Base-by-base conservation (phyloP, 2,329 filamentous ascomycete genomes). In the Neopestalotiopsis sp. region DNA sequence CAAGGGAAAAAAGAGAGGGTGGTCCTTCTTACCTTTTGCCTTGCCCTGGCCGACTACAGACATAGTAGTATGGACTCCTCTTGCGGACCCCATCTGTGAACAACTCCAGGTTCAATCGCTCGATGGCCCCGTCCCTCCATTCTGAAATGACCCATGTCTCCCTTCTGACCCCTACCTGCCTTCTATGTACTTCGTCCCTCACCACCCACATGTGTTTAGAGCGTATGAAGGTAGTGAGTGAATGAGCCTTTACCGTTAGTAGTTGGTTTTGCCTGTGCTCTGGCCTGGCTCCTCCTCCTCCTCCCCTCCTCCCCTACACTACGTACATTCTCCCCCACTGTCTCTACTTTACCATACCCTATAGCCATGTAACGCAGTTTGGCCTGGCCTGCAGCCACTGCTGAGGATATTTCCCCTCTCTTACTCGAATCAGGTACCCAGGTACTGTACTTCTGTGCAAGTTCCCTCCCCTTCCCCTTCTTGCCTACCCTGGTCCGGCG, bases 161-260 rank as follows among this genome's bases (percentile, higher is more conserved):
- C 78, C 76, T 40, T 40, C 59, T 38, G 32, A 76, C 78, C 74
- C 74, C 65, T 73, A 77, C 75, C 76, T 77, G 76, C 77, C 75
- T 78, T 38, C 59, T 62, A 62, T 62, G 59, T 62, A 77, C 76
- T 77, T 75, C 71, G 74, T 77, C 70, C 71, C 61, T 38, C 74
- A 71, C 74, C 73, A 73, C 71, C 74, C 72, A 73, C 73, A 70
- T 68, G 72, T 66, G 42, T 57, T 66, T 68, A 34, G 64, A 64
- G 7, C 57, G 61, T 40, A 24, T n/a, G 45, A 53, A 17, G 10
- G 45, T 53, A 53, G 45, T 53, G 17, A n/a, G 38, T n/a, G 9
- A 34, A 42, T 56, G 49, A 38, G 7, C 64, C 14, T 32, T 66
- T 58, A 10, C 32, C 65, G 65, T 42, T 61, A 61, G 42, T 56